Evolutionary conservation across 2,329 filamentous ascomycete genomes (phyloP).

Genomic region (Nemania serpens): DNA sequence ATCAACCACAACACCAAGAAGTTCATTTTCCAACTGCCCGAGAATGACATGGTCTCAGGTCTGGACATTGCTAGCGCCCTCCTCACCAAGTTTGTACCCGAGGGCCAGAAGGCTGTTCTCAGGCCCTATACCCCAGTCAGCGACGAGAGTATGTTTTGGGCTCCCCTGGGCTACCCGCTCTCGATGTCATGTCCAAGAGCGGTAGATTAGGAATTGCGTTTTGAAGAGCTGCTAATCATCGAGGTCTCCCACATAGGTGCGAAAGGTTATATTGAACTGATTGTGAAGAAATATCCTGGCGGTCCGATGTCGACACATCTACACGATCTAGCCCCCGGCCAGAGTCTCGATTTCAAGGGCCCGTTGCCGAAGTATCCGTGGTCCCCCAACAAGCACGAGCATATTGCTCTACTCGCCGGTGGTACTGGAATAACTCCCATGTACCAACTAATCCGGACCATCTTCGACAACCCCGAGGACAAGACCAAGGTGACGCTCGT

Average conservation of each 20-base stretch:
- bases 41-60: conserved; percentile 82
- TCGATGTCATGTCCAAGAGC: not conserved
- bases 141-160: conserved; percentile 69
- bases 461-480: conserved; percentile 95
- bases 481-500: conserved; percentile 97
- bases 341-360: conserved; percentile 89
- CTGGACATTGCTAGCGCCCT: conserved; percentile 82
- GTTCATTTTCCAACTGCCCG: conserved; percentile 84
- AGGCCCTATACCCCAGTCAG: conserved; percentile 92
- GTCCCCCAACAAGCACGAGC: conserved; percentile 88
- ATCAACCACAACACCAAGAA: conserved; percentile 96
- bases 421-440: conserved; percentile 97
- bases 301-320: conserved; percentile 92
- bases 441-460: conserved; percentile 89
- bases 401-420: conserved; percentile 86
- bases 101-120: conserved; percentile 82
- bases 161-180: not conserved
- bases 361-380: conserved; percentile 93
- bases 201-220: not conserved
- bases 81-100: conserved; percentile 89
- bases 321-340: conserved; percentile 79
- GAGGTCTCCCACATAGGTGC: conserved; percentile 54
- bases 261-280: conserved; percentile 80
- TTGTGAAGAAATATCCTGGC: conserved; percentile 89
- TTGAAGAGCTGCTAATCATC: conserved; percentile 4